Conservation (phyloP, 768 basidiomycete species). For the Boletus insuetus region DNA sequence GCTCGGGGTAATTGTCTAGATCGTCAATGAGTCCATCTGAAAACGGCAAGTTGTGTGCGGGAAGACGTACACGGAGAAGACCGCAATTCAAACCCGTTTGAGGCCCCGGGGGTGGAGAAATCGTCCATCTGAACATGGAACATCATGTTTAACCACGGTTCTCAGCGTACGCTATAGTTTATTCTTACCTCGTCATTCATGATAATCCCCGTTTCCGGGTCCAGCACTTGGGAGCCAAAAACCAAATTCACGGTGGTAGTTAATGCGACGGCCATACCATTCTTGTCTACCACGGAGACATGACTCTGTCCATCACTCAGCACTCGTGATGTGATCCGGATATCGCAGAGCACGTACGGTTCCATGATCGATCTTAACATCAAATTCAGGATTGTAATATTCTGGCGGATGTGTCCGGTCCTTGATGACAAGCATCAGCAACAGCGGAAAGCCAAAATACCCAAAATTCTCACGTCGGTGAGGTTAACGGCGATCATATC, state of each 20-base stretch:
- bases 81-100: constrained; percentile 80
- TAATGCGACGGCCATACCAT: constrained; percentile 83
- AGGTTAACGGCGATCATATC: constrained; percentile 60
- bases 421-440: constrained; percentile 38
- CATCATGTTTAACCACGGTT: neutral
- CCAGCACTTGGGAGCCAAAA: constrained; percentile 87
- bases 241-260: constrained; percentile 89
- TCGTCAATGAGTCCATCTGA: neutral
- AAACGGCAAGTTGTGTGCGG: neutral
- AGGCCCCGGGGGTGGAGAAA: constrained; percentile 81
- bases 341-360: constrained; percentile 42
- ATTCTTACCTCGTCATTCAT: constrained; percentile 77
- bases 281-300: constrained; percentile 74
- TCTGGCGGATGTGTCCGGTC: constrained; percentile 74
- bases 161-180: neutral
- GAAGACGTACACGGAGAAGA: constrained; percentile 70
- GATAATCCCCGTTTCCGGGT: constrained; percentile 83
- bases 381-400: constrained; percentile 85
- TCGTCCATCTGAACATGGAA: constrained; percentile 69
- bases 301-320: constrained; percentile 58
- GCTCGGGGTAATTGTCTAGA: constrained; percentile 82
- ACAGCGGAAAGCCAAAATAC: neutral
- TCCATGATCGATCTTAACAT: constrained; percentile 78
- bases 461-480: constrained; percentile 66
- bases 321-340: constrained; percentile 3